phyloP scores from a whole-genome alignment of 2,329 filamentous ascomycete genomes.

The Fusarium sp. region DNA sequence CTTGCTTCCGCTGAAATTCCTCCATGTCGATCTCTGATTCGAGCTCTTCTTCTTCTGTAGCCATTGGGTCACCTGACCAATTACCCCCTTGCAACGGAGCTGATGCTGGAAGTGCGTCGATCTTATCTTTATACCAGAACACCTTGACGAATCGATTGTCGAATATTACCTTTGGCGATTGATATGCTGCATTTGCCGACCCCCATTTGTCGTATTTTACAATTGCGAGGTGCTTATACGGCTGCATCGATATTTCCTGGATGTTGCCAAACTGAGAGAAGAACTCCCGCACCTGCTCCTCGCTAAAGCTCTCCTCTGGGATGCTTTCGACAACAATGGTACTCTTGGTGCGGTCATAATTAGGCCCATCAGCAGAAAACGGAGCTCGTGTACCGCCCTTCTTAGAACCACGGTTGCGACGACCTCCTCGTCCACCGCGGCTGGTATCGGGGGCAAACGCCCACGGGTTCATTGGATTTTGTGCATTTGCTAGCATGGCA shows the following conservation, averaged over 20 bases:
- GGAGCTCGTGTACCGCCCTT: conserved; percentile 62
- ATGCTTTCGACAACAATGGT: conserved; percentile 84
- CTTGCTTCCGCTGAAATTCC: conserved; percentile 76
- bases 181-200: conserved; percentile 77
- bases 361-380: conserved; percentile 74
- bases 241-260: conserved; percentile 72
- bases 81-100: conserved; percentile 46
- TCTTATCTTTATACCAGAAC: conserved; percentile 77
- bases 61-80: conserved; percentile 42
- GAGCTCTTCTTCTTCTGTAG: conserved; percentile 31
- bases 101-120: conserved; percentile 51
- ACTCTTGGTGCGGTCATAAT: conserved; percentile 72
- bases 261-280: conserved; percentile 80
- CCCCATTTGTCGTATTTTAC: conserved; percentile 77
- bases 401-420: conserved; percentile 52
- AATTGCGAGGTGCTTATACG: conserved; percentile 75
- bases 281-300: conserved; percentile 74
- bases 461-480: conserved; percentile 39
- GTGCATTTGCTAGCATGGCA: conserved; percentile 37
- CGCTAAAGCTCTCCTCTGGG: conserved; percentile 76
- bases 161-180: conserved; percentile 83
- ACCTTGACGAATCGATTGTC: conserved; percentile 90
- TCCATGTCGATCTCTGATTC: conserved; percentile 75
- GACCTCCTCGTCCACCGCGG: conserved; percentile 54
- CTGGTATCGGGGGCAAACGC: conserved; percentile 45